These are phyloP conservation scores for Usnea hakonensis DNA, from an alignment of 495 filamentous ascomycete species.

Conservation along the genomic window DNA sequence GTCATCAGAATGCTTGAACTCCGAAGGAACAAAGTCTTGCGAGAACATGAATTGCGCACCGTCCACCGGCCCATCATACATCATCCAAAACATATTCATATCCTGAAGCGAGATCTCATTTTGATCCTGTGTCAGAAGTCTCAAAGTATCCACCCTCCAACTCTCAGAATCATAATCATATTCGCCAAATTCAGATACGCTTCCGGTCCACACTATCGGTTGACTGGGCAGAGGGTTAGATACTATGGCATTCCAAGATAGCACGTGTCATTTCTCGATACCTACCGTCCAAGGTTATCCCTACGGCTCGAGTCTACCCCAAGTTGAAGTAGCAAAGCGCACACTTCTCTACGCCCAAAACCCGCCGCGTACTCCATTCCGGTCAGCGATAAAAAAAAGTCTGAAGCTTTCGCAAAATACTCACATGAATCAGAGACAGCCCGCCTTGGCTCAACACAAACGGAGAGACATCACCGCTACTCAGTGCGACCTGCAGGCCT, in stretches of 20 bases:
- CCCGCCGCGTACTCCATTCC: not conserved
- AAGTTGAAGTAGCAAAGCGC: not conserved
- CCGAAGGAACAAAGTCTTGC: not conserved
- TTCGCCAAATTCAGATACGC: no score
- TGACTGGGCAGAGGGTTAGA: not conserved
- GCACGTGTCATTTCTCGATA: no score
- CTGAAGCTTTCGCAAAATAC: not conserved
- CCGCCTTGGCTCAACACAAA: not conserved
- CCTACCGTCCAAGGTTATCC: not conserved
- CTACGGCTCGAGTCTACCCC: not conserved
- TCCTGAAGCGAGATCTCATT: not conserved
- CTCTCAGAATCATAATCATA: not conserved
- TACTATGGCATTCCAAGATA: no score
- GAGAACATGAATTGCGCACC: not conserved
- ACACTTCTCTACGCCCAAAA: not conserved
- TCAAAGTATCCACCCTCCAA: not conserved
- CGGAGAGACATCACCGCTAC: not conserved
- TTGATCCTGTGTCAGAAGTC: not conserved
- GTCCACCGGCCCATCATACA: not conserved
- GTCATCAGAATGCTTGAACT: not conserved
- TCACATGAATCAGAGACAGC: not conserved
- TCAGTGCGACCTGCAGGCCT: not conserved
- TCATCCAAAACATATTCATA: not conserved
- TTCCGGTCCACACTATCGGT: not conserved
- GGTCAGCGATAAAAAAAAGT: not conserved